A percentile compares a stretch with the other conserved stretches of the same genome.
Evolutionary conservation across 176 grass and related monocot species (phyloP).

Genomic region (Juncus inflexus): DNA sequence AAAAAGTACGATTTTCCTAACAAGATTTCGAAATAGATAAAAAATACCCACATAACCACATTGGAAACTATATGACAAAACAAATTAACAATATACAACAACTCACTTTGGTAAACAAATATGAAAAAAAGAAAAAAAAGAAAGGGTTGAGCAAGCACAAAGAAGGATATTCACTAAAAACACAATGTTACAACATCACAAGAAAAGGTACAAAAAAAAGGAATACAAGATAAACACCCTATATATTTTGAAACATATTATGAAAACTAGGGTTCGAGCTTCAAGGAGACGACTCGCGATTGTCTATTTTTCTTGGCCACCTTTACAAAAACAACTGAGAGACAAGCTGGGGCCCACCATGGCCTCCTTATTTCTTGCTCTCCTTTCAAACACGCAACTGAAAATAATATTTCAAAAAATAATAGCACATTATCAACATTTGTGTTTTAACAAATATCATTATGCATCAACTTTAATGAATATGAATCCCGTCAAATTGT

Average conservation of each 20-base stretch:
- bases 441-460: background rate
- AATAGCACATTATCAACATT: background rate
- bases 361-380: conserved; percentile 95
- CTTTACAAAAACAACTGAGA: conserved; percentile 69
- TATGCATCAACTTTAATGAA: background rate
- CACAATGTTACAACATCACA: background rate
- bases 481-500: too few species aligned
- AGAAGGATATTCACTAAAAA: conserved; percentile 22
- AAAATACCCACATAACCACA: too few species aligned
- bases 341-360: conserved; percentile 84
- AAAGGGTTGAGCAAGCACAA: conserved; percentile 18
- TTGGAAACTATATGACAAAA: conserved; percentile 46
- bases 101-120: conserved; percentile 26
- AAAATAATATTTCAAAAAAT: background rate
- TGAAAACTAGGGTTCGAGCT: conserved; percentile 58
- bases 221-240: background rate
- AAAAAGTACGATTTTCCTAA: too few species aligned
- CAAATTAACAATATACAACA: conserved; percentile 31
- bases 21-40: too few species aligned
- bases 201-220: background rate
- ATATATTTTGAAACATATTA: background rate
- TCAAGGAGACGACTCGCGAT: conserved; percentile 86
- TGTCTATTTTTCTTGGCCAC: conserved; percentile 71
- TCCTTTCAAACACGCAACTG: conserved; percentile 92
- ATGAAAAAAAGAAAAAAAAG: background rate